Base-by-base conservation (phyloP, 1,284 basidiomycete genomes). In the Apiotrichum akiyoshidainum region DNA sequence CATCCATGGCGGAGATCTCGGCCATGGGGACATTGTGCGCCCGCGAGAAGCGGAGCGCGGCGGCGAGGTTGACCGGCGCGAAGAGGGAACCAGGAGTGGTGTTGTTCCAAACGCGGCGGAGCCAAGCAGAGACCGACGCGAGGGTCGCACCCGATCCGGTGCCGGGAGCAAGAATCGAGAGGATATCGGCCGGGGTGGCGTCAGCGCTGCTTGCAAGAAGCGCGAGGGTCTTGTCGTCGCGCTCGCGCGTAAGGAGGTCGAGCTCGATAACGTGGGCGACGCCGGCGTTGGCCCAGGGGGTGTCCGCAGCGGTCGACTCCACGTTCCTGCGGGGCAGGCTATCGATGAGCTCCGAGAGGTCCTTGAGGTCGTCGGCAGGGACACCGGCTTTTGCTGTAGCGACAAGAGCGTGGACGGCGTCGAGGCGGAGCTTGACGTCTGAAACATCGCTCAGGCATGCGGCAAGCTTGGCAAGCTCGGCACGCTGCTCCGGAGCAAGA, bases 1-100 rank as follows among this genome's bases (percentile, higher is more conserved):
- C 67, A 42, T 72, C 67, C 59, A 71, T 68, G 35, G 63, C 59
- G 21, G 66, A 60, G 7, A 74, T 68, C 46, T 70, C 61, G 11
- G 60, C 55, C 65, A 74, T 63, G 12, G 66, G 65, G 5, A 65
- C 63, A 8, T 49, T 37, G 45, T 65, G 60, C 10, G 59, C 55
- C 8, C 48, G 54, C 39, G 67, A 69, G 59, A 50, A 57, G 17
- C 56, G 48, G 40, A 67, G 58, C 46, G 66, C 59, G 19, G 47
- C 54, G 22, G 60, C 55, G 14, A 75, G 61, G 26, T 51, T 55
- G 5, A 64, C 61, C 0, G 73, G 71, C 39, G 63, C 60, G 61
- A 74, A 73, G 31, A 75, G 49, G 14, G 55, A 41, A 10, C 67
- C 66, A 8, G 71, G 70, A 13, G 64, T 67, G 22, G 53, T 34